Percentiles rank a stretch among this genome's conserved stretches.
Conservation (phyloP, 768 basidiomycete species). For the Pisolithus sp. region DNA sequence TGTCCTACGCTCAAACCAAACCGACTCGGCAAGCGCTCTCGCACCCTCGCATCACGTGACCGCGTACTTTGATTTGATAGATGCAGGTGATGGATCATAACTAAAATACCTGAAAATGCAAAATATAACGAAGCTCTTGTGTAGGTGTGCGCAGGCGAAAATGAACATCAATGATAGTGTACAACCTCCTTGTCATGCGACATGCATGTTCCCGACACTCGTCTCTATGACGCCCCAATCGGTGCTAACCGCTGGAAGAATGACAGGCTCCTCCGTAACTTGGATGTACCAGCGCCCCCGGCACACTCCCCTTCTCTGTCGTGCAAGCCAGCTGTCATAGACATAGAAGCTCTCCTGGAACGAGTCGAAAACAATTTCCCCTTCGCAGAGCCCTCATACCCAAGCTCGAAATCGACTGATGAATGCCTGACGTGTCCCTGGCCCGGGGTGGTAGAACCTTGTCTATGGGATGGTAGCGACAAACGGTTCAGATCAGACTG, state of each 20-base stretch:
- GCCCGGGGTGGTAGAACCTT: not conserved
- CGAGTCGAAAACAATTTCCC: constrained; percentile 8
- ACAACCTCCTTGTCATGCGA: no score
- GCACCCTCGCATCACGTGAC: not conserved
- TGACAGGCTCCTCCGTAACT: constrained; percentile 29
- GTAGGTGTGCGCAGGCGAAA: no score
- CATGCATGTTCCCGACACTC: constrained; percentile 2
- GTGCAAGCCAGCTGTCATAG: constrained; percentile 5
- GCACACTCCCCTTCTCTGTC: constrained; percentile 12
- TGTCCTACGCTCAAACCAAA: no score
- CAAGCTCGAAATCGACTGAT: constrained; percentile 19
- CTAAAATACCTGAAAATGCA: no score
- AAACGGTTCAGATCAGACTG: constrained; percentile 25
- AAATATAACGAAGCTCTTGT: no score
- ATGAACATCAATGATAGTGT: no score
- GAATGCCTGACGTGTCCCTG: constrained; percentile 4
- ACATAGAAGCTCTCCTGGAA: constrained; percentile 10
- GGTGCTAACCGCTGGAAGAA: constrained; percentile 32
- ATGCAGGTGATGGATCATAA: not conserved
- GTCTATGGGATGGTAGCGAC: constrained; percentile 9
- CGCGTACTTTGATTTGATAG: not conserved
- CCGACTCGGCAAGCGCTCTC: no score
- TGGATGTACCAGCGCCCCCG: not conserved
- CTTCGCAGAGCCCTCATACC: constrained; percentile 6
- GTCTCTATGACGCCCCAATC: constrained; percentile 4